Conservation (phyloP, 2,329 filamentous ascomycete species). For the Cercospora canescens region DNA sequence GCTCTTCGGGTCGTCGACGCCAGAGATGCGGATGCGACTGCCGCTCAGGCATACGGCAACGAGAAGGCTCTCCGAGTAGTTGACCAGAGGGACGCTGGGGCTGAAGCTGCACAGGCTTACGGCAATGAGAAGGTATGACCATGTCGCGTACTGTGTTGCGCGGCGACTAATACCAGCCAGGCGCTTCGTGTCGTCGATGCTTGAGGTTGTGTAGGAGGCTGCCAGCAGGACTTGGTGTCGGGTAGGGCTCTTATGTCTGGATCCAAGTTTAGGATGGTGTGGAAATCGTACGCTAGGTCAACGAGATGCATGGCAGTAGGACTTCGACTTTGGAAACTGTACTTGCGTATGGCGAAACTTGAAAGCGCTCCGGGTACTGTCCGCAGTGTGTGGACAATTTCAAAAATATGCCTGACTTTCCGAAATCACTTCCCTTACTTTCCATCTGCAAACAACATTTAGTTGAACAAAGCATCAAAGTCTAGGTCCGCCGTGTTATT, state of each 20-base stretch:
- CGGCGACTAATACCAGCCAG: background rate
- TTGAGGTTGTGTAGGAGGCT: background rate
- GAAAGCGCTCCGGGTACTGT: too few species aligned
- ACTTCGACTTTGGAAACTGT: too few species aligned
- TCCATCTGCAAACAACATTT: background rate
- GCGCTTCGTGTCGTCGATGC: background rate
- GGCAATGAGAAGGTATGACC: background rate
- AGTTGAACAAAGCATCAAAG: constrained; percentile 26
- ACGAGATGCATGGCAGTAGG: too few species aligned
- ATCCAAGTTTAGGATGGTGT: background rate
- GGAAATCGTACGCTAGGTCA: background rate
- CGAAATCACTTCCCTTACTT: background rate
- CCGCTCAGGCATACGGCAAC: constrained; percentile 1
- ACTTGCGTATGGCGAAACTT: too few species aligned
- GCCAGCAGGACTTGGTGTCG: background rate
- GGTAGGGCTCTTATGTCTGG: background rate
- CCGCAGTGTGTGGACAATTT: background rate
- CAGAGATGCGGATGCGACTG: background rate
- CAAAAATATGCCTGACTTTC: background rate
- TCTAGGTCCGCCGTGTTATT: constrained; percentile 14
- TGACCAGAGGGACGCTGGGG: background rate
- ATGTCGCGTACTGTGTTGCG: background rate
- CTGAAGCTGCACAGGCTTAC: constrained; percentile 1
- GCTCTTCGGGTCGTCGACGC: background rate
- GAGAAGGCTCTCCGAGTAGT: background rate